Base-by-base conservation (phyloP, 2,329 filamentous ascomycete species). In the Cladosporium sphaerospermum region DNA sequence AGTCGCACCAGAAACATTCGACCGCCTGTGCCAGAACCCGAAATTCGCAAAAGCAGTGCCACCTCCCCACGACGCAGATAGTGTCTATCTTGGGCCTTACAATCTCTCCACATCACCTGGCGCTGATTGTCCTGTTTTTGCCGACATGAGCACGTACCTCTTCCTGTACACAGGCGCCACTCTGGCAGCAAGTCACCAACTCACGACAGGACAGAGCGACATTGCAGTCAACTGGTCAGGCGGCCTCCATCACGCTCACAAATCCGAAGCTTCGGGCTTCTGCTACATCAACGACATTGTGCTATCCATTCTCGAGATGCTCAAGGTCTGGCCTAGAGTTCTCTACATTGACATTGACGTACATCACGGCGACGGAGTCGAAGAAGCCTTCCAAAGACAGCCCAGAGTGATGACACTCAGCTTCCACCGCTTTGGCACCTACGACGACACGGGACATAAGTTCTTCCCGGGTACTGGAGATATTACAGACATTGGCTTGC, bases 211-310 rank as follows among this genome's bases (percentile, higher is more conserved):
- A 43, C 88, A 96, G 72, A 89, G 90, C 28, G 88, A 96, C 64
- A 96, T 97, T 67, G 92, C 92, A 52, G 89, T 96, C 64, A 93
- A 95, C 63, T 97, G 92, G 92, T 92, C 89, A n/a, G 92, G 92
- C 33, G 92, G 92, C 11, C 79, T 97, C 23, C 92, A 97, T 69
- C 92, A 97, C 65, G 92, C 92, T 42, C 96, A 96, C 70, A 92
- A 91, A 67, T 83, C 86, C 48, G 89, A 95, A 70, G 91, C 92
- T 0, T 92, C 87, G n/a, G 92, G 92, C 1, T 97, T 97, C 70
- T 97, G 92, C 74, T 97, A 97, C 73, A 89, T 96, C 72, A 97
- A 97, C 70, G 92, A 97, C 70, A 96, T 96, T 63, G 92, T 96
- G 56, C 79, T 97, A 41, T 90, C 86, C 32, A 91, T 96, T 61